phyloP scores from a whole-genome alignment of 2,329 filamentous ascomycete species.

The Colletotrichum neosansevieriae region DNA sequence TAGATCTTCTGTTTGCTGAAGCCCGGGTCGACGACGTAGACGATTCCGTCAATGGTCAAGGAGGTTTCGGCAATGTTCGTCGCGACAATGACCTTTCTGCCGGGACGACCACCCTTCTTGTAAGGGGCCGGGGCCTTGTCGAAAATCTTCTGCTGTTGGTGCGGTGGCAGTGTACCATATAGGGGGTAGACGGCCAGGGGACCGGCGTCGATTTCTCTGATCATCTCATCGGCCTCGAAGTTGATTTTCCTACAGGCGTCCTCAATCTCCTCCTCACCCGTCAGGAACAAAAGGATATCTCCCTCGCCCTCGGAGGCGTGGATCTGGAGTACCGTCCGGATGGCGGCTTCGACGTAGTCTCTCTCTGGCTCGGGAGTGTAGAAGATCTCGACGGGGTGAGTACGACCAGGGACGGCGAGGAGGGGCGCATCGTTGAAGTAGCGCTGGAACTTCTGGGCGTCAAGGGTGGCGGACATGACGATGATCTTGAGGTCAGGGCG shows the following conservation, averaged over 20 bases:
- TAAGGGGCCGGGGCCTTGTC: slow-evolving; percentile 83
- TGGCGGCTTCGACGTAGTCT: slow-evolving; percentile 95
- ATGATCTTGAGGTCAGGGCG: slow-evolving; percentile 96
- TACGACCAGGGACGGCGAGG: slow-evolving; percentile 93
- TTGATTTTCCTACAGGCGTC: slow-evolving; percentile 93
- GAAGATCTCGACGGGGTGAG: slow-evolving; percentile 97
- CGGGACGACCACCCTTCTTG: slow-evolving; percentile 82
- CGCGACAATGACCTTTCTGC: slow-evolving; percentile 93
- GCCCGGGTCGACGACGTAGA: slow-evolving; percentile 98
- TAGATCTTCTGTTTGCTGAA: slow-evolving; percentile 99
- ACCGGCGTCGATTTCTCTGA: slow-evolving; percentile 89
- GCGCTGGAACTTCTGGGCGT: slow-evolving; percentile 96
- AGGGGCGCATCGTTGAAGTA: slow-evolving; percentile 97
- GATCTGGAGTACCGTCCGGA: slow-evolving; percentile 95
- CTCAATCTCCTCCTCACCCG: slow-evolving; percentile 98
- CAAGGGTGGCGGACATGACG: slow-evolving; percentile 98
- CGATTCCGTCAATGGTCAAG: slow-evolving; percentile 97
- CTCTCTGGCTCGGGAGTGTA: slow-evolving; percentile 97
- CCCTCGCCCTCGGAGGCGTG: slow-evolving; percentile 93
- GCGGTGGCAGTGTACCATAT: slow-evolving; percentile 91
- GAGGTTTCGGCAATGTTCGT: slow-evolving; percentile 99
- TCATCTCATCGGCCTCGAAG: slow-evolving; percentile 91
- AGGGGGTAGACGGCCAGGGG: slow-evolving; percentile 92
- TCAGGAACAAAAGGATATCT: slow-evolving; percentile 94
- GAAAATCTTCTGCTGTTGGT: slow-evolving; percentile 96